Evolutionary conservation across 495 filamentous ascomycete genomes (phyloP).

Genomic region (Oleoguttula mirabilis): DNA sequence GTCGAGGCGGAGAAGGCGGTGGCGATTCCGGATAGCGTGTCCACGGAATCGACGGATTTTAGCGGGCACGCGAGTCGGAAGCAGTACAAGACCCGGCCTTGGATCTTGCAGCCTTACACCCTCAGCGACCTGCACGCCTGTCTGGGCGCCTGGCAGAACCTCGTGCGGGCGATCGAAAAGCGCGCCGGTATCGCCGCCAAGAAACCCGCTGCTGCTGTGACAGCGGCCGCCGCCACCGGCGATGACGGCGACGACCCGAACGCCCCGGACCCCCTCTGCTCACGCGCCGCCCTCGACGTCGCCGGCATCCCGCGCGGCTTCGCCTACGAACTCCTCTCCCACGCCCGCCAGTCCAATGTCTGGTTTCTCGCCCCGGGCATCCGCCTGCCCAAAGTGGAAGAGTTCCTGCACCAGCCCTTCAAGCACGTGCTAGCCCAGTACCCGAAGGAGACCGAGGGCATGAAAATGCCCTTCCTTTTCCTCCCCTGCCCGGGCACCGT

Average conservation of each 20-base stretch:
- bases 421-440: background rate
- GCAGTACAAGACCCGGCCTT: slow-evolving; percentile 2
- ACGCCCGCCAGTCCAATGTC: background rate
- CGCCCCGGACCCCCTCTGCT: slow-evolving; percentile 5
- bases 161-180: slow-evolving; percentile 10
- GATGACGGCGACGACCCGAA: too few relatives aligned
- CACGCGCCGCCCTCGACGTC: slow-evolving; percentile 1
- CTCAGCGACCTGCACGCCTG: slow-evolving; percentile 1
- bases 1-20: slow-evolving; percentile 11
- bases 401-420: slow-evolving; percentile 16
- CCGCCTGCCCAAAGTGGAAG: slow-evolving; percentile 17
- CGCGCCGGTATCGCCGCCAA: background rate
- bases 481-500: slow-evolving; percentile 12
- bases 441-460: slow-evolving; percentile 7
- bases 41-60: background rate
- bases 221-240: too few relatives aligned
- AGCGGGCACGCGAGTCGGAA: background rate
- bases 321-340: slow-evolving; percentile 11
- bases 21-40: background rate
- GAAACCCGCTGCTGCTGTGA: background rate
- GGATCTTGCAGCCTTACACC: slow-evolving; percentile 13
- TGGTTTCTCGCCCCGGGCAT: slow-evolving; percentile 16
- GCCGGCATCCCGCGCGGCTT: slow-evolving; percentile 7
- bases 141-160: slow-evolving; percentile 10
- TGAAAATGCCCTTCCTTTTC: slow-evolving; percentile 19